Conservation (phyloP, 768 basidiomycete species). For the Gloeopeniophorella convolvens region DNA sequence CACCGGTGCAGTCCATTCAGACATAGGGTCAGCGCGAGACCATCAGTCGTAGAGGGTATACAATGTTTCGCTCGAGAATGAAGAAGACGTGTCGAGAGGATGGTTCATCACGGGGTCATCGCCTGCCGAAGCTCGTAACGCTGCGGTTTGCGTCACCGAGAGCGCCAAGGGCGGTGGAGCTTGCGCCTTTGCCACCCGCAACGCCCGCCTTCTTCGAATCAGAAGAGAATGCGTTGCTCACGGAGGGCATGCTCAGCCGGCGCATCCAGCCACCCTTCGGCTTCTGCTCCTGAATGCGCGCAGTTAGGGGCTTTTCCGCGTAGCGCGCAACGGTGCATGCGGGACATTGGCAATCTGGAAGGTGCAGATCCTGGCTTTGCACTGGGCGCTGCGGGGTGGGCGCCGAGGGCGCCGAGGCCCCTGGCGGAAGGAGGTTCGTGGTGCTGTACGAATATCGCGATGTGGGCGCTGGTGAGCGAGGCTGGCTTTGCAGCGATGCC, state of each 20-base stretch:
- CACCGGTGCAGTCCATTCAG: too few relatives aligned
- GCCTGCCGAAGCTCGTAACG: slow-evolving; percentile 8
- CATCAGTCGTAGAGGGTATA: too few relatives aligned
- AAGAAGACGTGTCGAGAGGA: neutral
- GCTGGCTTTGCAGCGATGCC: slow-evolving; percentile 3
- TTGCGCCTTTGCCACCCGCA: slow-evolving; percentile 1
- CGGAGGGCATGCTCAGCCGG: slow-evolving; percentile 67
- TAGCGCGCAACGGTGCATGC: slow-evolving; percentile 57
- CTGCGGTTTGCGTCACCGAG: slow-evolving; percentile 15
- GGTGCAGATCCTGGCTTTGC: slow-evolving; percentile 35
- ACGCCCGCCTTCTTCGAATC: slow-evolving; percentile 42
- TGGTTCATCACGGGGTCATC: neutral
- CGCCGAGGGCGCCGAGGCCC: slow-evolving; percentile 23
- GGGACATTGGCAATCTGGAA: slow-evolving; percentile 62
- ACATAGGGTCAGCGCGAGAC: too few relatives aligned
- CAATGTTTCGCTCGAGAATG: neutral
- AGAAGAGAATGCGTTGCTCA: slow-evolving; percentile 48
- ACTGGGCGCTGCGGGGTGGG: slow-evolving; percentile 18
- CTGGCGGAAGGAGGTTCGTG: slow-evolving; percentile 33
- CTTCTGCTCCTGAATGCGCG: slow-evolving; percentile 43
- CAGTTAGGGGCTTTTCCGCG: slow-evolving; percentile 28
- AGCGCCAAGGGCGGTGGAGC: neutral
- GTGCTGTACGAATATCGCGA: slow-evolving; percentile 37
- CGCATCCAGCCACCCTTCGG: slow-evolving; percentile 72
- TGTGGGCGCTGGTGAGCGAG: slow-evolving; percentile 16